Percentiles rank a stretch among this genome's conserved stretches.
Conservation (phyloP, 2,329 filamentous ascomycete species). For the Aspergillus ochraceus region DNA sequence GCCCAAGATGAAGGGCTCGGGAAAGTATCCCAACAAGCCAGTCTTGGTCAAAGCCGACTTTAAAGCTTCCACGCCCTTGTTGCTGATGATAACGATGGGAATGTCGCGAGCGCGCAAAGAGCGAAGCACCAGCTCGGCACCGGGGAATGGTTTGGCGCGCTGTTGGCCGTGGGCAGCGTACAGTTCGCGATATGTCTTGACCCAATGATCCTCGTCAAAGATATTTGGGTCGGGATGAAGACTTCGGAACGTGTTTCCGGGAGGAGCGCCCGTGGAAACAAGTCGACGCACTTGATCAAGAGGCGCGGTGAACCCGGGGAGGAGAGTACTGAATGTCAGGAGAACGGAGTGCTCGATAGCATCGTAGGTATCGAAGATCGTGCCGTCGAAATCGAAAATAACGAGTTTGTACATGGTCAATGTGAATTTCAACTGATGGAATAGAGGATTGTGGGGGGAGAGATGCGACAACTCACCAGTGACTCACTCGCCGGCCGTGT, state of each 20-base stretch:
- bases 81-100: slow-evolving; percentile 25
- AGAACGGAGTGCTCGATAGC: slow-evolving; percentile 11
- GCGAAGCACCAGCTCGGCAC: slow-evolving; percentile 15
- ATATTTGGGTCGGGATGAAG: slow-evolving; percentile 5
- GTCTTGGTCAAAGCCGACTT: slow-evolving; percentile 9
- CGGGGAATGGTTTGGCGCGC: slow-evolving; percentile 20
- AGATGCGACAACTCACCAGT: neutral
- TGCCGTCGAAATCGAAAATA: slow-evolving; percentile 22
- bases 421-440: neutral
- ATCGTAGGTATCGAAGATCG: slow-evolving; percentile 17
- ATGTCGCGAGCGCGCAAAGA: slow-evolving; percentile 11
- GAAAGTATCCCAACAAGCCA: slow-evolving; percentile 4
- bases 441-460: neutral
- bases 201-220: slow-evolving; percentile 18
- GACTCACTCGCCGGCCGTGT: neutral
- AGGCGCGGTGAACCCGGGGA: slow-evolving; percentile 3
- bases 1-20: slow-evolving; percentile 13
- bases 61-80: slow-evolving; percentile 22
- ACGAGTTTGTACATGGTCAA: slow-evolving; percentile 8
- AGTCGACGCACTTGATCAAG: slow-evolving; percentile 3
- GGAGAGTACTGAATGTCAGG: slow-evolving; percentile 12
- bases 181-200: slow-evolving; percentile 20
- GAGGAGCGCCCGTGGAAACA: slow-evolving; percentile 13
- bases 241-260: slow-evolving; percentile 9
- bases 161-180: slow-evolving; percentile 22